Base-by-base conservation (phyloP, 2,329 filamentous ascomycete species). In the Botrytis sinoallii region DNA sequence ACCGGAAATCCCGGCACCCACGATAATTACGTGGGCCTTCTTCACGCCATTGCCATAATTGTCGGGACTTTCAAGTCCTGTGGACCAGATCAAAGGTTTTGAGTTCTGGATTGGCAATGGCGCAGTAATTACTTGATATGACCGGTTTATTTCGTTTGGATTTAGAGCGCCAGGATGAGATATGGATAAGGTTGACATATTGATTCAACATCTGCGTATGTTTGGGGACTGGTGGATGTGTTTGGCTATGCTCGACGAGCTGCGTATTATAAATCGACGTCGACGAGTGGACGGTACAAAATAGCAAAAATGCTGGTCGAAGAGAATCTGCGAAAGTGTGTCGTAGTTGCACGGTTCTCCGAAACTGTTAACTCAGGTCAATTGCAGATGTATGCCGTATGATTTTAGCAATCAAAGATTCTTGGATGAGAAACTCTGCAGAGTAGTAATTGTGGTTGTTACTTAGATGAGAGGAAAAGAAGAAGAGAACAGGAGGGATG, bases 1-100 rank as follows among this genome's bases (percentile, higher is more conserved):
- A 1, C 88, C 88, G n/a, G 87, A 86, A 59, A 89, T 84, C 6
- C 88, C 88, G 38, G 87, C 87, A 38, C 87, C 88, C 14, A 90
- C 83, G 60, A 90, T 82, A 69, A 86, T 83, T 35, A 89, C 82
- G 80, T 82, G 77, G 81, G 81, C 74, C 79, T 82, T 76, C 80
- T 79, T 75, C 79, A 46, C 71, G 71, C 64, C 71, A 70, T 48
- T 71, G 71, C 67, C 71, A 74, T 46, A 64, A 66, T 70, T 68
- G 32, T 64, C 73, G 61, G 25, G 64, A 38, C 60, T 73, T 72
- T 77, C 74, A 77, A 75, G 75, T 75, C 57, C 68, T 71, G 70
- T 72, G 55, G 72, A 71, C 69, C 74, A 70, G n/a, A 71, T 61
- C 38, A 65, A 59, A 22, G 44, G 63, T 60, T 68, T 55, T 38